Base-by-base conservation (phyloP, 257 asterid species). In the Paulownia fortunei region DNA sequence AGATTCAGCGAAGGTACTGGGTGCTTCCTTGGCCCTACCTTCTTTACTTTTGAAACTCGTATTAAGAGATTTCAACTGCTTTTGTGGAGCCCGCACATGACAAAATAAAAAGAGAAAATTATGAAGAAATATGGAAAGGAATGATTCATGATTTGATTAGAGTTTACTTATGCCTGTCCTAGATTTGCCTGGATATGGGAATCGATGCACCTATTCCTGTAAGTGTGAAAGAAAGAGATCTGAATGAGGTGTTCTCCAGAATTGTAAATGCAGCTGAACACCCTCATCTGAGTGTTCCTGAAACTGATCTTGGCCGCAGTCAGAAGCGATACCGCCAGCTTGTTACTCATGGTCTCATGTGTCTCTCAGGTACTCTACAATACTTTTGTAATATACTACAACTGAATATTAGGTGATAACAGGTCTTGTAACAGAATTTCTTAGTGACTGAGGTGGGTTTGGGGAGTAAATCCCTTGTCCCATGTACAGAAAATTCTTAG, bases 261-360 rank as follows among this genome's bases (percentile, higher is more conserved):
- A 90, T 95, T 79, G 82, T 93, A 75, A 85, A 72, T 54, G 96
- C 97, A 44, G 99, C 98, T 36, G 97, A 90, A 84, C 90, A 79
- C 63, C 99, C 98, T 71, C 94, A 95, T 86, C 80, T 91, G 76
- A 86, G 91, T 74, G 83, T 93, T 84, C 99, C 99, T 5, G 98
- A 95, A 88, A 95, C 98, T 79, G 94, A 87, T 70, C 42, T 78
- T 64, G 97, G 98, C 3, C 96, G 97, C 61, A 90, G 80, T 58
- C 87, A 83, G 85, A 93, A 92, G 83, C 86, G 84, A 72, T 82
- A 82, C 79, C 90, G 85, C 65, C 88, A 76, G 78, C 78, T 93
- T 55, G 89, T 92, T 69, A 91, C 85, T 70, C 87, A 87, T 76
- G 82, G 92, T 75, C 90, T 95, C 66, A 70, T 89, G 85, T 83